Base-by-base conservation (phyloP, 441 rosid genomes). In the Metrosideros polymorpha region DNA sequence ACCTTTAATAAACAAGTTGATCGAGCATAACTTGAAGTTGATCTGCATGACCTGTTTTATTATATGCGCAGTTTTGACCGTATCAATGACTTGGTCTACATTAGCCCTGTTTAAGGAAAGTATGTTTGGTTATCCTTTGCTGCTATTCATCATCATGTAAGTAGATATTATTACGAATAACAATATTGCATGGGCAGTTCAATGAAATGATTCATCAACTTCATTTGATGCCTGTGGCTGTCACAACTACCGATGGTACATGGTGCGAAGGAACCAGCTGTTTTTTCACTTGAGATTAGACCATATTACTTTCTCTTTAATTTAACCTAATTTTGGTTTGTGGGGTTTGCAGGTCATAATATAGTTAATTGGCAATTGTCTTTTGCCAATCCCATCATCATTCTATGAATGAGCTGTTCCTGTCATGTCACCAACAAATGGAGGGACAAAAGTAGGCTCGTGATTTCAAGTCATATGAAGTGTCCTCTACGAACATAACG, bases 381-480 rank as follows among this genome's bases (percentile, higher is more conserved):
- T 90, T 92, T 92, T 88, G 27, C 87, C 91, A 49, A 89, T 91
- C 93, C 91, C 90, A 92, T 94, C 94, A 90, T 85, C 91, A 57
- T 88, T 88, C 88, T 91, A 85, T 86, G 89, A 92, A 87, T 92
- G 94, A 92, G 94, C 93, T 92, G 92, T 92, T 91, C 91, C 92
- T 87, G 94, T 93, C 96, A 63, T 90, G 90, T 92, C 94, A 91
- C 89, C 88, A 83, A 83, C 84, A 85, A 84, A 63, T 71, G 82
- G 84, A 82, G 84, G 49, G 42, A 83, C 32, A 54, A 42, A n/a
- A 18, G 35, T 17, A 43, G 55, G 19, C 50, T 59, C 47, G 79
- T 71, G 79, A 71, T 71, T 71, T 71, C 79, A 22, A 39, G 79
- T 71, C 79, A 39, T 71, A 71, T 71, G n/a, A 71, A 39, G 39